Evolutionary conservation across 495 filamentous ascomycete species (phyloP).

Genomic region (Penicillium mononematosum): DNA sequence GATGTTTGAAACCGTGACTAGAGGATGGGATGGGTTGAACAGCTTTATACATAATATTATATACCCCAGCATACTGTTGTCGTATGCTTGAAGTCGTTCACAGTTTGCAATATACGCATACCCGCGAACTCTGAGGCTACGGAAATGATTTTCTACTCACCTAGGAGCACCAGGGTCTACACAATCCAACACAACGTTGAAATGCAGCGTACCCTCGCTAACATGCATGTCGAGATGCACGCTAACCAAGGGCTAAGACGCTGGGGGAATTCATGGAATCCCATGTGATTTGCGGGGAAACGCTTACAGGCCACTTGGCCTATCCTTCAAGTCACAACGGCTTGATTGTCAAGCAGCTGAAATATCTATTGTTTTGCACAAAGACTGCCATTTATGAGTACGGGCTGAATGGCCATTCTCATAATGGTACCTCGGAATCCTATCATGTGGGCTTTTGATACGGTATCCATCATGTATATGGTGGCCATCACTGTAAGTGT

Average conservation of each 20-base stretch:
- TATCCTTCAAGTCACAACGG: background rate
- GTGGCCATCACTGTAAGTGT: background rate
- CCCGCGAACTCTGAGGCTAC: background rate
- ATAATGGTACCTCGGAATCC: background rate
- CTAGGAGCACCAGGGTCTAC: background rate
- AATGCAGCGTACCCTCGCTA: background rate
- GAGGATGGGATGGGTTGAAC: background rate
- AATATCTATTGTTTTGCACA: background rate
- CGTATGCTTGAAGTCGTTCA: background rate
- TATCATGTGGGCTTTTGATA: background rate
- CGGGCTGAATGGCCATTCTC: background rate
- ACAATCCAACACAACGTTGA: background rate
- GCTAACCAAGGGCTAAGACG: background rate
- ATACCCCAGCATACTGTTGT: background rate
- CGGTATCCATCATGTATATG: background rate
- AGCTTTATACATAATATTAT: background rate
- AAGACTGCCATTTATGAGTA: background rate
- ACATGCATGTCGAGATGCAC: background rate
- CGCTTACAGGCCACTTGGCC: background rate
- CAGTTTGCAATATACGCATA: background rate
- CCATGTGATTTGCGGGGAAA: background rate
- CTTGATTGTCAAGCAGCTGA: background rate
- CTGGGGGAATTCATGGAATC: background rate
- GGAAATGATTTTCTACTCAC: background rate
- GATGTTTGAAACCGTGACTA: background rate